Percentiles rank a stretch among this genome's conserved stretches.
Conservation (phyloP, 495 filamentous ascomycete species). For the Pyrenopolyporus hunteri region DNA sequence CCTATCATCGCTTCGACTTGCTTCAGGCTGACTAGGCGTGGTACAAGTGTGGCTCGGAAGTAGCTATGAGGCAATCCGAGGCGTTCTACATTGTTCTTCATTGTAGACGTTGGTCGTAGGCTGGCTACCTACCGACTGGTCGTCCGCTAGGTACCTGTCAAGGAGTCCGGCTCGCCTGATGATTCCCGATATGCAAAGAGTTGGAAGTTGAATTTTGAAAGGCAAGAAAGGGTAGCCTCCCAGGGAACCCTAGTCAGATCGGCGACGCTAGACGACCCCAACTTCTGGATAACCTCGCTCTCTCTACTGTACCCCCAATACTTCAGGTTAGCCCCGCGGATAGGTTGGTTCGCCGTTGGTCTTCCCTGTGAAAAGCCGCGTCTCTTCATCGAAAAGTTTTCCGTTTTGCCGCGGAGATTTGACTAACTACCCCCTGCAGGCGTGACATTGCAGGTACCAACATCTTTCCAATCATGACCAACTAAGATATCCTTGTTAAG, state of each 20-base stretch:
- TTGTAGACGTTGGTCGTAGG: background rate
- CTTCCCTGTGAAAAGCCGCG: background rate
- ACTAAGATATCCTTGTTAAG: background rate
- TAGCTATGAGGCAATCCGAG: background rate
- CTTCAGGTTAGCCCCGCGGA: conserved; percentile 8
- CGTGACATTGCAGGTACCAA: conserved; percentile 5
- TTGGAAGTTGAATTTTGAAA: conserved; percentile 10
- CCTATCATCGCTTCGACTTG: background rate
- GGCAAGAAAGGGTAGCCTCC: conserved; percentile 2
- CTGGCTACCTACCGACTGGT: background rate
- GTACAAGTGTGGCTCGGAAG: background rate
- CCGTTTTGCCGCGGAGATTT: conserved; percentile 11
- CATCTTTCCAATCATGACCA: conserved; percentile 7
- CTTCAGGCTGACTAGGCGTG: conserved; percentile 1
- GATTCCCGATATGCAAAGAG: conserved; percentile 1
- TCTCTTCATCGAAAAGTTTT: background rate
- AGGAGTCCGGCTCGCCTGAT: no score
- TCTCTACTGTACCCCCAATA: background rate
- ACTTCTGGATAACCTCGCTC: conserved; percentile 1
- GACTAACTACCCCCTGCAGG: conserved; percentile 13
- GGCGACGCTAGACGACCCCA: conserved; percentile 24
- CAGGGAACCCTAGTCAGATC: conserved; percentile 25
- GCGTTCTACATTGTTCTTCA: background rate
- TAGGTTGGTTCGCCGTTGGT: background rate
- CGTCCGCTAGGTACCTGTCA: background rate